phyloP scores from a whole-genome alignment of 495 filamentous ascomycete genomes.

The Talaromyces thailandensis region DNA sequence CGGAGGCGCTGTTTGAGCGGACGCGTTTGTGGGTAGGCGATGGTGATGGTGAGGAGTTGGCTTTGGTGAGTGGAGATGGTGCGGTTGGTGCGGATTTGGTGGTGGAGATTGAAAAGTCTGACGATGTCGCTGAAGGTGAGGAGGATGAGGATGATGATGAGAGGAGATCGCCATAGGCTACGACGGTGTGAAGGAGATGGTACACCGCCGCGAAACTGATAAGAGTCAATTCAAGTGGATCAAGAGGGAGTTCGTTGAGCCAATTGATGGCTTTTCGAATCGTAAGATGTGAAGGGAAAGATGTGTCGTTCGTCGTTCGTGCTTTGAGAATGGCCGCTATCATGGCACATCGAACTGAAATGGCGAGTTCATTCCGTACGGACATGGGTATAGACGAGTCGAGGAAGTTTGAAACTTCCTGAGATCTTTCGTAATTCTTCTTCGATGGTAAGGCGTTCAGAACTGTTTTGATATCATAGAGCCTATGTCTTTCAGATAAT shows the following conservation, averaged over 20 bases:
- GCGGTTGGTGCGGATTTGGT: not conserved
- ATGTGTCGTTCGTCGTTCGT: constrained; percentile 23
- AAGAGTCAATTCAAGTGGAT: constrained; percentile 49
- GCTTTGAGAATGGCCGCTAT: constrained; percentile 56
- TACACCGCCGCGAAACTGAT: constrained; percentile 73
- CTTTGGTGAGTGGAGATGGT: not conserved
- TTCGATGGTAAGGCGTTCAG: constrained; percentile 38
- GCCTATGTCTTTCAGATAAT: constrained; percentile 35
- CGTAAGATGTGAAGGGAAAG: constrained; percentile 28
- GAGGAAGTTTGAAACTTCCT: constrained; percentile 30
- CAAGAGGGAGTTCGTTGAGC: constrained; percentile 37
- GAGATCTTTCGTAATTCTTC: constrained; percentile 15
- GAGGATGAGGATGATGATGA: constrained; percentile 7
- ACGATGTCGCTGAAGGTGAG: not conserved
- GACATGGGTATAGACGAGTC: constrained; percentile 39
- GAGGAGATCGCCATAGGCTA: constrained; percentile 43
- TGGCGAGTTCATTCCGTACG: constrained; percentile 53
- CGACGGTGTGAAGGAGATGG: constrained; percentile 53
- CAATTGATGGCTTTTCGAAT: constrained; percentile 33
- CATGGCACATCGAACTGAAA: constrained; percentile 75
- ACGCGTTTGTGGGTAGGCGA: constrained; percentile 7
- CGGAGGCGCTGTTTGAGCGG: constrained; percentile 1
- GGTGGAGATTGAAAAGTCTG: not conserved
- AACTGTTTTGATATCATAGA: constrained; percentile 38
- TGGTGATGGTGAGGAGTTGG: constrained; percentile 22